Base-by-base conservation (phyloP, 805 yeast species). In the Danielia oregonensis region DNA sequence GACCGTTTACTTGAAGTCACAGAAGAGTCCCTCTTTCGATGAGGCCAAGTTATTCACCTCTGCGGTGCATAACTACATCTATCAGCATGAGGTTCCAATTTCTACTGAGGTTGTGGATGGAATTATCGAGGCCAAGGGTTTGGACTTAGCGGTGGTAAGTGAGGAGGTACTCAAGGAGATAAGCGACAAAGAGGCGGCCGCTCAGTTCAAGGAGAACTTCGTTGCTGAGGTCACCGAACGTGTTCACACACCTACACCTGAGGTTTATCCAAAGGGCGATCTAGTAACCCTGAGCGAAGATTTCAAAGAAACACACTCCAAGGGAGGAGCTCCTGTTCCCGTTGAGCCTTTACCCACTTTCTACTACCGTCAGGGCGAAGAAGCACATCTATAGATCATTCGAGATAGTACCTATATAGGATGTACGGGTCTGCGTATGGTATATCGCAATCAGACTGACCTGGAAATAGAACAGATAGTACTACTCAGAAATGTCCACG, bases 281-380 rank as follows among this genome's bases (percentile, higher is more conserved):
- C 33, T 58, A 10, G 66, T 80, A 39, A 52, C 54, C 1, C 62
- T 67, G 41, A 55, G 72, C 17, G 78, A 75, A 2, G 66, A 59
- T 17, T 84, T 86, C 69, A 82, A 82, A 55, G 57, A 76, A 13
- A 52, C 57, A 2, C 57, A 77, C 43, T 64, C 62, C 28, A 50
- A 76, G 32, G 82, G 88, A 0, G 74, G 76, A 1, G 71, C 79
- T n/a, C 85, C 93, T 7, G 57, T 52, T 32, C 87, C 94, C 1
- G 51, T 51, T 27, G 40, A 41, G 14, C 50, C 51, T 2, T 49
- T 62, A 32, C 37, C 46, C 8, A 45, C 49, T 11, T 63, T 47
- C 43, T 55, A 53, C 36, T 52, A 50, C 35, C 52, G 50, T 16
- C 52, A 44, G 17, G 45, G 26, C 15, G 52, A 51, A 39, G 37